phyloP scores from a whole-genome alignment of 345 rosid species.

The Gossypium herbaceum region DNA sequence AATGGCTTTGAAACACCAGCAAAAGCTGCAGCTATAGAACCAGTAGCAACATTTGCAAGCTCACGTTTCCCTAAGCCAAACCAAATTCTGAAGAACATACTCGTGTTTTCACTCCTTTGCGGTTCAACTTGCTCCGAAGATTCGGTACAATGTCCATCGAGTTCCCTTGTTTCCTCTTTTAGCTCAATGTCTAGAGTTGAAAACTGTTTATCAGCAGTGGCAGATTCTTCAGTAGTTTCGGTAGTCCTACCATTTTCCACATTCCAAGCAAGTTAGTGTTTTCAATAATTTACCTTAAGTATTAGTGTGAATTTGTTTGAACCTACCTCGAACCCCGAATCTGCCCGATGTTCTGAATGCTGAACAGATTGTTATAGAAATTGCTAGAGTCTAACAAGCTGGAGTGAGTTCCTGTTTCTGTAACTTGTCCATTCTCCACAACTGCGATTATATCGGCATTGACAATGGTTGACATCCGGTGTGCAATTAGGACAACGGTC shows the following conservation, averaged over 20 bases:
- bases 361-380: conserved; percentile 38
- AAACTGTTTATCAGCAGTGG: conserved; percentile 10
- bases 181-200: conserved; percentile 15
- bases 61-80: conserved; percentile 40
- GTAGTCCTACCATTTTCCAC: conserved; percentile 23
- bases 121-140: conserved; percentile 20
- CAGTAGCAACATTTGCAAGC: conserved; percentile 31
- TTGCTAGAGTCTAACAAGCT: conserved; percentile 40
- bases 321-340: conserved; percentile 36
- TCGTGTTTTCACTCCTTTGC: conserved; percentile 9
- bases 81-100: conserved; percentile 57
- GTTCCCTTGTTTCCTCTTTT: conserved; percentile 9
- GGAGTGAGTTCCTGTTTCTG: conserved; percentile 53
- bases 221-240: conserved; percentile 17
- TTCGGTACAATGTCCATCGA: conserved; percentile 6
- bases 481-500: conserved; percentile 59
- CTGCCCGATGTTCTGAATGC: conserved; percentile 43
- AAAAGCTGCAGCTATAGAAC: conserved; percentile 56
- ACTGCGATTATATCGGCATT: conserved; percentile 53
- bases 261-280: neutral
- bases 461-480: conserved; percentile 54
- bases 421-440: conserved; percentile 54
- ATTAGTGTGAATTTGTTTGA: neutral
- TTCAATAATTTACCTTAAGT: neutral
- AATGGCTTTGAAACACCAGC: conserved; percentile 67